Base-by-base conservation (phyloP, 2,329 filamentous ascomycete genomes). In the Dactylella cylindrospora region DNA sequence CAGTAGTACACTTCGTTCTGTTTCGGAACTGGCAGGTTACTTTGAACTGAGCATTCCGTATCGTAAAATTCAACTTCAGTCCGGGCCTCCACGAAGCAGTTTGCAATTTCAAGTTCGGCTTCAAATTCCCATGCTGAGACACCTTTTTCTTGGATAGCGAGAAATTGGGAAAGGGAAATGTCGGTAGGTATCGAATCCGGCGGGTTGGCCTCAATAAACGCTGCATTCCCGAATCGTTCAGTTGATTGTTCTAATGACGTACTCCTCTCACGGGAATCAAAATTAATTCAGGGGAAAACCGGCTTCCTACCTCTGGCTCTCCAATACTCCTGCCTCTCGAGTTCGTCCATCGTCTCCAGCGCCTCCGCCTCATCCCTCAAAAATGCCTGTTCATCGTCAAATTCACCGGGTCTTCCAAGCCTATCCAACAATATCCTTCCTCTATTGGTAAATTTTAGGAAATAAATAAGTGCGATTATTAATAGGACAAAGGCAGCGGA, bases 41-140 rank as follows among this genome's bases (percentile, higher is more conserved):
- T 94, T 77, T 95, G 89, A 65, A 97, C 93, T 68, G 90, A 95
- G 76, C 91, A 97, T 72, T 95, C 93, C 1, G 90, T 93, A 74
- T 98, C 93, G 71, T 95, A 98, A 76, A 98, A 98, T 73, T 98
- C 93, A 66, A 98, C 95, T 73, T 98, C 93, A 8, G 93, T 98
- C 67, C 93, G 83, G 32, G 78, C 91, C 74, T 98, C 91, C 66
- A 98, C 93, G 71, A 98, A 98, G 74, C 93, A 98, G 74, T 97
- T 97, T 67, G 93, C 93, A 68, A 97, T 96, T 74, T 98, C 93
- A 28, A 97, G 77, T 73, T 98, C 93, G n/a, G 93, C 93, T 73
- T 97, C 93, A 70, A 98, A 98, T 73, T 98, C 93, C 93, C 93
- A 98, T 5, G 93, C 93, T 3, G 93, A 95, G n/a, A 98, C 91